phyloP scores from a whole-genome alignment of 1,139 yeast genomes.

The Suhomyces taliae region DNA sequence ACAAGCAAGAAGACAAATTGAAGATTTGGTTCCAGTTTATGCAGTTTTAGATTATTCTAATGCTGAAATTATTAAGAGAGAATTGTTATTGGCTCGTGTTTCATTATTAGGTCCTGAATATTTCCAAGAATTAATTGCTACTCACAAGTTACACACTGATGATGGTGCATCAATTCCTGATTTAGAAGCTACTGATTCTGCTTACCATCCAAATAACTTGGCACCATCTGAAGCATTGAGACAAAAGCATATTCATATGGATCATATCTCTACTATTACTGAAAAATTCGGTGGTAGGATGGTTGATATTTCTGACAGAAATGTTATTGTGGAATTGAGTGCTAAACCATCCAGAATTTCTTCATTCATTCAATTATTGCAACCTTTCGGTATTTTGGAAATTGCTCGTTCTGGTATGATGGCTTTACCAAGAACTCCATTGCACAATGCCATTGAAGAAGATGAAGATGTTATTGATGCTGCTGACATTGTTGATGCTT shows the following conservation, averaged over 20 bases:
- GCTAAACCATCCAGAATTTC: slow-evolving; percentile 92
- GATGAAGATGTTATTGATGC: slow-evolving; percentile 52
- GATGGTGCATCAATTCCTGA: slow-evolving; percentile 46
- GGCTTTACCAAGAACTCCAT: slow-evolving; percentile 96
- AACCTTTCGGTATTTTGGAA: slow-evolving; percentile 95
- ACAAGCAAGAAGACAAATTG: slow-evolving; percentile 98
- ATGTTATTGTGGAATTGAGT: slow-evolving; percentile 88
- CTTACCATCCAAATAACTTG: slow-evolving; percentile 84
- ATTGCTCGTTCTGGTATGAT: slow-evolving; percentile 98
- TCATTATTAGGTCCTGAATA: slow-evolving; percentile 95
- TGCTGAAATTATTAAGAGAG: slow-evolving; percentile 88
- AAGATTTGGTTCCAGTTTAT: slow-evolving; percentile 96
- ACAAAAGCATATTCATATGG: slow-evolving; percentile 87
- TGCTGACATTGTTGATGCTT: slow-evolving; percentile 71
- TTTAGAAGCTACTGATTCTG: slow-evolving; percentile 52
- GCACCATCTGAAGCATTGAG: slow-evolving; percentile 91
- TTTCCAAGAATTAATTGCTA: slow-evolving; percentile 90
- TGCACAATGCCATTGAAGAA: slow-evolving; percentile 50
- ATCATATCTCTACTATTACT: slow-evolving; percentile 77
- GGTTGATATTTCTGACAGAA: slow-evolving; percentile 89
- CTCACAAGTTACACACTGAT: slow-evolving; percentile 59
- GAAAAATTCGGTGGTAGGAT: slow-evolving; percentile 89
- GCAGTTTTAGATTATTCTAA: slow-evolving; percentile 94
- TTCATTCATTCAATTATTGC: slow-evolving; percentile 81
- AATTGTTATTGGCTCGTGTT: slow-evolving; percentile 84